phyloP scores from a whole-genome alignment of 1,284 basidiomycete species.

The Sphagnurus paluster region DNA sequence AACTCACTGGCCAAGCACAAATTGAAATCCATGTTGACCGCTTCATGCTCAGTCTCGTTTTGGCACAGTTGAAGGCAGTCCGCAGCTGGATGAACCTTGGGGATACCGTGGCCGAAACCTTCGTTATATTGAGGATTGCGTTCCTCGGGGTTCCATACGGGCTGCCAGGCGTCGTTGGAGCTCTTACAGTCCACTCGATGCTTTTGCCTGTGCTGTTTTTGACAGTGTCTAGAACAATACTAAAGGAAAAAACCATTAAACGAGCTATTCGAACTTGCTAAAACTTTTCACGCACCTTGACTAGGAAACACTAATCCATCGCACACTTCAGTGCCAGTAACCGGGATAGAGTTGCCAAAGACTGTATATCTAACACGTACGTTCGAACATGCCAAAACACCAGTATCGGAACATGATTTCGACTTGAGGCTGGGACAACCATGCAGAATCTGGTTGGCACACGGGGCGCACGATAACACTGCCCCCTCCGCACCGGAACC shows the following conservation, averaged over 20 bases:
- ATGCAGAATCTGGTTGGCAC: slow-evolving; percentile 20
- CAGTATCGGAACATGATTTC: slow-evolving; percentile 20
- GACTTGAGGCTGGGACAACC: background rate
- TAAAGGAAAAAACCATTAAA: slow-evolving; percentile 8
- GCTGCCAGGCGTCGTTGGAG: slow-evolving; percentile 26
- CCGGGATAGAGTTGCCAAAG: background rate
- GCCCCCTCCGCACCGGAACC: slow-evolving; percentile 27
- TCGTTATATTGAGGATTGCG: slow-evolving; percentile 22
- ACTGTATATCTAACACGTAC: slow-evolving; percentile 11
- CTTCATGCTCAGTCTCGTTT: slow-evolving; percentile 17
- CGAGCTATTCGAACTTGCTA: background rate
- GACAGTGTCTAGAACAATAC: slow-evolving; percentile 35
- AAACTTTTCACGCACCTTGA: slow-evolving; percentile 21
- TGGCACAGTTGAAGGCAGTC: slow-evolving; percentile 21
- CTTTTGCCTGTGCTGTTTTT: slow-evolving; percentile 31
- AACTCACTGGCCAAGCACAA: slow-evolving; percentile 10
- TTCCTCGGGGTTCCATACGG: slow-evolving; percentile 29
- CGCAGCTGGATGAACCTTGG: slow-evolving; percentile 22
- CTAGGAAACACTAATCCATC: slow-evolving; percentile 24
- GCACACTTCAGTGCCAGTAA: no score
- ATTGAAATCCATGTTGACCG: slow-evolving; percentile 10
- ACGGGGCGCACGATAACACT: slow-evolving; percentile 22
- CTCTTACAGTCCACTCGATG: slow-evolving; percentile 32
- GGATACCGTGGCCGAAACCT: slow-evolving; percentile 13
- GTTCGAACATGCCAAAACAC: slow-evolving; percentile 27